Conservation (phyloP, 768 basidiomycete genomes). For the Cyathus striatus region DNA sequence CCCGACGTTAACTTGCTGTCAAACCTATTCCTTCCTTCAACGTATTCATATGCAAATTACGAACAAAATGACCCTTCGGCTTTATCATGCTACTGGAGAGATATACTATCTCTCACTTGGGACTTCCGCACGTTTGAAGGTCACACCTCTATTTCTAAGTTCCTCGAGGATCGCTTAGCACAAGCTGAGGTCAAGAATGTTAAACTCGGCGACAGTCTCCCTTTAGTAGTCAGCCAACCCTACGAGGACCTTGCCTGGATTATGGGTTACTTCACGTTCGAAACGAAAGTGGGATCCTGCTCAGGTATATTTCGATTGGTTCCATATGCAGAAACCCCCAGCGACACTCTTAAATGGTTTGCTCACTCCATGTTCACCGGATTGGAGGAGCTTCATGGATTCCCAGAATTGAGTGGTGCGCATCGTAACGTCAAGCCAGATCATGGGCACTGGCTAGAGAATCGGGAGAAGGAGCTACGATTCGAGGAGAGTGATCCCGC, state of each 20-base stretch:
- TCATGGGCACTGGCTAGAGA: conserved; percentile 52
- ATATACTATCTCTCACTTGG: conserved; percentile 60
- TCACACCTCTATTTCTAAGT: no score
- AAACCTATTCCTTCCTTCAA: neutral
- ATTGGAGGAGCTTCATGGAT: conserved; percentile 48
- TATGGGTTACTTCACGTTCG: conserved; percentile 51
- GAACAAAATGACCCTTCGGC: neutral
- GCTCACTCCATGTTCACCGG: conserved; percentile 57
- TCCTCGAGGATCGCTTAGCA: conserved; percentile 44
- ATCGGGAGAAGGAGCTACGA: conserved; percentile 29
- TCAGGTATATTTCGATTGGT: conserved; percentile 53
- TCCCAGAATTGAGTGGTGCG: conserved; percentile 44
- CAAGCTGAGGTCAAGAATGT: conserved; percentile 16
- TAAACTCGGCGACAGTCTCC: conserved; percentile 9
- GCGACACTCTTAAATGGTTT: conserved; percentile 41
- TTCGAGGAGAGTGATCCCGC: conserved; percentile 51
- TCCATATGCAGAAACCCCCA: conserved; percentile 20
- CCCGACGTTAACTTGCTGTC: neutral
- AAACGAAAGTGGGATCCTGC: conserved; percentile 42
- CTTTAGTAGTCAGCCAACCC: conserved; percentile 23
- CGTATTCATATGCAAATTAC: neutral
- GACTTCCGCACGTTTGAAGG: conserved; percentile 55
- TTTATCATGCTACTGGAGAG: conserved; percentile 36
- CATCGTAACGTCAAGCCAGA: conserved; percentile 35
- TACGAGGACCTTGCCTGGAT: conserved; percentile 55